phyloP scores from a whole-genome alignment of 768 basidiomycete genomes.

The Rhizopogon salebrosus region DNA sequence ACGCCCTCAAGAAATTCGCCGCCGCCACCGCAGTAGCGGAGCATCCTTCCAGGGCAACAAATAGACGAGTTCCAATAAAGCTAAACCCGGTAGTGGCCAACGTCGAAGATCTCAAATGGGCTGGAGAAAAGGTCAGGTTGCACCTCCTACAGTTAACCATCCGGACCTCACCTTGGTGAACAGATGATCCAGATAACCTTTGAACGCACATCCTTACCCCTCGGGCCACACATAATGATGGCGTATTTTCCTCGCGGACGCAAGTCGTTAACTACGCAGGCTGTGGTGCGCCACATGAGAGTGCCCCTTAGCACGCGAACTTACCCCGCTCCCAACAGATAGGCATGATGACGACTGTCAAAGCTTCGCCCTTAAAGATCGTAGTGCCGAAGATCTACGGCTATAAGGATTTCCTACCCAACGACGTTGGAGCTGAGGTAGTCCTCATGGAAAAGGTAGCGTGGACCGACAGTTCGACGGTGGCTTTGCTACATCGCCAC shows the following conservation, averaged over 20 bases:
- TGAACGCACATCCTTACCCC: slow-evolving; percentile 19
- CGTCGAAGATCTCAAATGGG: slow-evolving; percentile 22
- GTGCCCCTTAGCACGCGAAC: neutral
- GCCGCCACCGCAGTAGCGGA: slow-evolving; percentile 17
- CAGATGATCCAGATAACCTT: slow-evolving; percentile 27
- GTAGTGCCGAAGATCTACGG: slow-evolving; percentile 25
- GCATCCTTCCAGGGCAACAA: slow-evolving; percentile 9
- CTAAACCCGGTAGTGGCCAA: slow-evolving; percentile 15
- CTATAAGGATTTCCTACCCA: slow-evolving; percentile 21
- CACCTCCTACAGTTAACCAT: neutral
- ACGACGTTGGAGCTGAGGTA: slow-evolving; percentile 26
- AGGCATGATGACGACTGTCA: slow-evolving; percentile 24
- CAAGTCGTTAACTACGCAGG: slow-evolving; percentile 22
- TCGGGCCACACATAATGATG: slow-evolving; percentile 24
- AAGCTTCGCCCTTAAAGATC: slow-evolving; percentile 11
- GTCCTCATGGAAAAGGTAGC: slow-evolving; percentile 27
- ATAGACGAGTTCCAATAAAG: slow-evolving; percentile 7
- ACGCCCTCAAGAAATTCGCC: slow-evolving; percentile 22
- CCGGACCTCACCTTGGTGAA: neutral
- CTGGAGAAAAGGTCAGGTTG: slow-evolving; percentile 22
- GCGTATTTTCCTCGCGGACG: slow-evolving; percentile 27
- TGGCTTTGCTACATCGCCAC: slow-evolving; percentile 2
- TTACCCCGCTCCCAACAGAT: slow-evolving; percentile 14
- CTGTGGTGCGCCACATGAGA: slow-evolving; percentile 17
- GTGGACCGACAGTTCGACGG: neutral